Evolutionary conservation across 2,329 filamentous ascomycete species (phyloP).

Genomic region (Curvularia hawaiiensis): DNA sequence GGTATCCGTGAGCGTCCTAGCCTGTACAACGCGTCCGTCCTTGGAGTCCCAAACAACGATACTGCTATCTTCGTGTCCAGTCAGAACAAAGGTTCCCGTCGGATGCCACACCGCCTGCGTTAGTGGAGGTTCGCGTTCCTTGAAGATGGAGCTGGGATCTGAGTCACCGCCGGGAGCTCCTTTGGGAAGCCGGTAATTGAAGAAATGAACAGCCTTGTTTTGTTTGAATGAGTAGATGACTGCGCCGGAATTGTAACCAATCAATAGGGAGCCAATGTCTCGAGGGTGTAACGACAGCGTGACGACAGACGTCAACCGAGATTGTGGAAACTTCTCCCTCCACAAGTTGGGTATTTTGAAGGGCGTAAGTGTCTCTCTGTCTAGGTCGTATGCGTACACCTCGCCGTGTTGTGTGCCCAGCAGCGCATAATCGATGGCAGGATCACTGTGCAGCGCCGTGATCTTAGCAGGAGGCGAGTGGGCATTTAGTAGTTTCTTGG

Average conservation of each 20-base stretch:
- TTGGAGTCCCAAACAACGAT: conserved; percentile 94
- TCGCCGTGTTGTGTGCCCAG: conserved; percentile 84
- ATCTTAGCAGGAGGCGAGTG: conserved; percentile 80
- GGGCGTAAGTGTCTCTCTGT: conserved; percentile 74
- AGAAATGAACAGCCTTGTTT: conserved; percentile 76
- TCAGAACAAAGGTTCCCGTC: conserved; percentile 86
- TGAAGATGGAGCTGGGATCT: conserved; percentile 66
- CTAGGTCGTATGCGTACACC: conserved; percentile 89
- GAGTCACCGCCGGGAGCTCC: conserved; percentile 81
- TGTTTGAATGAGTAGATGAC: conserved; percentile 96
- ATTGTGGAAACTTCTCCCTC: conserved; percentile 72
- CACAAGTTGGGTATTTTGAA: conserved; percentile 90
- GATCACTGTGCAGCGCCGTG: conserved; percentile 77
- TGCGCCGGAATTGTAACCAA: conserved; percentile 88
- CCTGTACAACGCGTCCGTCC: conserved; percentile 82
- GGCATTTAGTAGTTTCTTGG: conserved; percentile 67
- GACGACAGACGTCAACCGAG: conserved; percentile 69
- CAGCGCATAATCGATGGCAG: conserved; percentile 91
- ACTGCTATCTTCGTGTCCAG: conserved; percentile 87
- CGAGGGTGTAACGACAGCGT: conserved; percentile 85
- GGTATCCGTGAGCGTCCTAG: conserved; percentile 76
- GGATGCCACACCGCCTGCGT: conserved; percentile 93
- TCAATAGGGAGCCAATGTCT: conserved; percentile 87
- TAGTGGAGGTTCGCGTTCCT: conserved; percentile 71
- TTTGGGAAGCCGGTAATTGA: conserved; percentile 79